Percentiles rank a stretch among this genome's conserved stretches.
These are phyloP conservation scores for Rosa hybrid DNA, from an alignment of 331 rosid genomes.

Conservation along the genomic window DNA sequence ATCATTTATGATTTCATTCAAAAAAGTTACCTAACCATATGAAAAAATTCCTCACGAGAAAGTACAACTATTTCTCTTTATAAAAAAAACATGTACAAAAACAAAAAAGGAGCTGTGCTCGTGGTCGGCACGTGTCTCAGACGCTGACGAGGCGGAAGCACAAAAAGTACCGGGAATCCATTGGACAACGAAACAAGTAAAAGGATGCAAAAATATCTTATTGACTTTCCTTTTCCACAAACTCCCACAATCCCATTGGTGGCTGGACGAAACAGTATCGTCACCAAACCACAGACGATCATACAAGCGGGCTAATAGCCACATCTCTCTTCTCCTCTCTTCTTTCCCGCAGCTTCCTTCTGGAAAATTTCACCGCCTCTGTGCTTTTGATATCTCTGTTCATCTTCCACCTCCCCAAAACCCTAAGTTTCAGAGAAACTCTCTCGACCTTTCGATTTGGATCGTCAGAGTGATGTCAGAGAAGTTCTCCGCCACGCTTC, in stretches of 20 bases:
- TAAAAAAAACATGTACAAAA: too few relatives aligned
- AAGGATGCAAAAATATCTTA: too few relatives aligned
- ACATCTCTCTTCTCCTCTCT: neutral
- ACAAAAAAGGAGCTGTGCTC: too few relatives aligned
- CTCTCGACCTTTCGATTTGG: neutral
- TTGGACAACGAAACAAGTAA: too few relatives aligned
- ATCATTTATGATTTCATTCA: too few relatives aligned
- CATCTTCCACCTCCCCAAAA: neutral
- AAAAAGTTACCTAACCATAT: too few relatives aligned
- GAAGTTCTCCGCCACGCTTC: constrained; percentile 84
- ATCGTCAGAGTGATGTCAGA: constrained; percentile 58
- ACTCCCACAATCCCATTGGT: neutral
- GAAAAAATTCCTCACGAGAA: too few relatives aligned
- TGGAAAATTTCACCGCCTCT: constrained; percentile 25
- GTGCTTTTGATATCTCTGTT: constrained; percentile 1
- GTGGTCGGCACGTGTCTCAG: too few relatives aligned
- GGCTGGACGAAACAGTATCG: too few relatives aligned
- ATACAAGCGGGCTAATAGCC: neutral
- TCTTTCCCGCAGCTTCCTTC: neutral
- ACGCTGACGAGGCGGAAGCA: too few relatives aligned
- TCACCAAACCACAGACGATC: neutral
- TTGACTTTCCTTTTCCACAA: neutral
- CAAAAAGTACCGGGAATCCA: neutral
- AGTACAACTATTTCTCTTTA: too few relatives aligned
- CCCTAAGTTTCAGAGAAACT: constrained; percentile 19